A percentile compares a stretch with the other conserved stretches of the same genome.
phyloP scores from a whole-genome alignment of 208 protist species.

The Borovskyia barvae region DNA sequence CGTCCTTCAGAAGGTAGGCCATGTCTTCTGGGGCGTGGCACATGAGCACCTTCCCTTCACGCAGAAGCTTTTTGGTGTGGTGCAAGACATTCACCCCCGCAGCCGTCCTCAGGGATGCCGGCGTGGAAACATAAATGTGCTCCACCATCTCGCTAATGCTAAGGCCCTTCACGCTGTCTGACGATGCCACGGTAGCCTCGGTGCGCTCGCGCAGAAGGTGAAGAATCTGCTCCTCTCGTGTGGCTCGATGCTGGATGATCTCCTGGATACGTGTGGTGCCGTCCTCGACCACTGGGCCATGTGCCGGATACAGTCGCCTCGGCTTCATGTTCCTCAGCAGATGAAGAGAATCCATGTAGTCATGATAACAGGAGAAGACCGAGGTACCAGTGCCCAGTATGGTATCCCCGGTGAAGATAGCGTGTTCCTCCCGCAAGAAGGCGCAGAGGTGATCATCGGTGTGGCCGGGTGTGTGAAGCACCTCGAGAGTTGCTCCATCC shows the following conservation, averaged over 20 bases:
- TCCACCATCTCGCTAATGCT: slow-evolving; percentile 41
- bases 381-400: slow-evolving; percentile 60
- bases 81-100: slow-evolving; percentile 63
- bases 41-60: slow-evolving; percentile 31
- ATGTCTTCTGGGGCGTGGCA: slow-evolving; percentile 14
- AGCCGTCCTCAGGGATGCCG: slow-evolving; percentile 34
- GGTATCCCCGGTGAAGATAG: slow-evolving; percentile 65
- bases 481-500: slow-evolving; percentile 46
- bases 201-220: slow-evolving; percentile 22
- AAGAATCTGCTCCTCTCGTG: slow-evolving; percentile 62
- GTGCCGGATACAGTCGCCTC: slow-evolving; percentile 45
- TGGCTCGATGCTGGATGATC: slow-evolving; percentile 49
- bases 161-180: neutral
- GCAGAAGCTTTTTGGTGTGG: slow-evolving; percentile 59
- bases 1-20: slow-evolving; percentile 28
- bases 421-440: slow-evolving; percentile 47
- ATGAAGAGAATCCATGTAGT: slow-evolving; percentile 59
- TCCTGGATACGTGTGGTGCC: slow-evolving; percentile 42
- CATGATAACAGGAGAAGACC: slow-evolving; percentile 55
- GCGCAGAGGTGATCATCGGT: slow-evolving; percentile 66
- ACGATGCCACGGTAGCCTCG: neutral
- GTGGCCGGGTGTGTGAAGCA: slow-evolving; percentile 60
- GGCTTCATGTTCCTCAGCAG: slow-evolving; percentile 27
- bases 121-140: slow-evolving; percentile 43
- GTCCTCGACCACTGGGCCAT: slow-evolving; percentile 55